Base-by-base conservation (phyloP, 257 asterid species). In the Leonotis leonurus region DNA sequence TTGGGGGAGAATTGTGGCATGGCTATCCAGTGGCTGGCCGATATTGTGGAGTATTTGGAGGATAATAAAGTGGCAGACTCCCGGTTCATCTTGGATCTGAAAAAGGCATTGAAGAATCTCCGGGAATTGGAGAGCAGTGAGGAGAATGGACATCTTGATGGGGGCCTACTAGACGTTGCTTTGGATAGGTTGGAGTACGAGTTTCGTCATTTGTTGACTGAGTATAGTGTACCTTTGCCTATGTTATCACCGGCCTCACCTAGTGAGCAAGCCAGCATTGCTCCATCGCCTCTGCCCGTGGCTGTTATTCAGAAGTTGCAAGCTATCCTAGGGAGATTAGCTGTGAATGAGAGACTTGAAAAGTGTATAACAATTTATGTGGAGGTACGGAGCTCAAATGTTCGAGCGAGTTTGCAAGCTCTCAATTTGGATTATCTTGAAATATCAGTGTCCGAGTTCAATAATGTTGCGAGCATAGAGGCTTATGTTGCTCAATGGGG, bases 1-100 rank as follows among this genome's bases (percentile, higher is more conserved):
- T 69, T 88, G 56, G 94, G 86, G 36, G 92, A 81, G 59, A 91
- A 81, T 73, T 86, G 90, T 56, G 88, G 83, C 53, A 80, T 91
- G 90, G 96, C 93, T 0, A 85, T 85, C 62, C 94, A 87, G 16
- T 90, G 96, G 96, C 49, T 90, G 76, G 86, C 75, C 5, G 97
- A 87, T 72, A 85, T 87, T 2, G 94, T 85, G 25, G 85, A 87
- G 73, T 85, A 81, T 67, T 71, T 87, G 60, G 95, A 87, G 81
- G 97, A 87, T 68, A 84, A 90, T 70, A 76, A 67, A 52, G 90
- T 83, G 58, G 96, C 97, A 0, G 94, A 87, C 57, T 78, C 74
- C 7, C 69, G 75, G 63, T 88, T 79, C 44, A 67, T 81, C 61
- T 75, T 77, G 21, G 71, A 78, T 70, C 37, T 85, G 49, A 91